Base-by-base conservation (phyloP, 306 rosid genomes). In the Cucurbita argyrosperma region DNA sequence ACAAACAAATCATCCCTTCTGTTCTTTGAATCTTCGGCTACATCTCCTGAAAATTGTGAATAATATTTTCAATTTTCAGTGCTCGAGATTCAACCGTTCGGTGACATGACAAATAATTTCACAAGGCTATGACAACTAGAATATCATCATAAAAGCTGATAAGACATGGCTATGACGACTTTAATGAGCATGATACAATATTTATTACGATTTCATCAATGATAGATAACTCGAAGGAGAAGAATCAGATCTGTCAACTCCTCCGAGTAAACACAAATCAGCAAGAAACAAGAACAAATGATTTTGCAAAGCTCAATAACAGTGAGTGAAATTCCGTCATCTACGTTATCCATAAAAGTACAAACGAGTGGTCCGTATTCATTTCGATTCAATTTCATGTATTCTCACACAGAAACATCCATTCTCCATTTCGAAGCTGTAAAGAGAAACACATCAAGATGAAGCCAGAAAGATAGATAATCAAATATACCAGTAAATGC, bases 1-100 rank as follows among this genome's bases (percentile, higher is more conserved):
- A 82, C 84, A 78, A 81, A 88, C 90, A 88, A 82, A 84, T 85
- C 86, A 75, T 74, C 84, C 62, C 74, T 69, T 74, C 79, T 74
- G 66, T 79, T 83, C 77, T 76, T 85, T 66, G 74, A 79, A 82
- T 84, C 90, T 78, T 85, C 92, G 37, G 77, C 81, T 68, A 74
- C 88, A 74, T 71, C 83, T 68, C 89, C 92, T 86, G 77, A 76
- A 74, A 73, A 82, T 78, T 66, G 63, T 76, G 19, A 78, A 74
- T 74, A 76, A 75, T 68, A 74, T 79, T 65, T 49, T 79, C 71
- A 84, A 74, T 79, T 65, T 49, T 79, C 71, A 84, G 47, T 30
- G 11, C 14, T 30, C 19, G 8, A 59, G 4, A 50, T 15, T 15
- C 21, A 70, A 35, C 26, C 74, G 23, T 49, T 15, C 74, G 51